These are phyloP conservation scores for Mortierella alpina DNA, from an alignment of 192 early-diverging fungal genomes.

Conservation along the genomic window DNA sequence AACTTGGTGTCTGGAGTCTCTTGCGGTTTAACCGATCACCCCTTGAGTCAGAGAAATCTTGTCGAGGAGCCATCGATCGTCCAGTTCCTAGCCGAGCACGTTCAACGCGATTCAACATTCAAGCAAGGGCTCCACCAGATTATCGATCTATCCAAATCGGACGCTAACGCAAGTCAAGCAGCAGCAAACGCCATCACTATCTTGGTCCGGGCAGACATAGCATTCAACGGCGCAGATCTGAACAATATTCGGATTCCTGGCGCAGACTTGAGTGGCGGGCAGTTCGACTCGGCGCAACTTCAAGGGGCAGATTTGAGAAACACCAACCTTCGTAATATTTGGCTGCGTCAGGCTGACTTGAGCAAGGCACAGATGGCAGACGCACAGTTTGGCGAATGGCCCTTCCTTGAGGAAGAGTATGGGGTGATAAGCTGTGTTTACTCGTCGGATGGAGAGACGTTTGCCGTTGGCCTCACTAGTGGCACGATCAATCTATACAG, in stretches of 20 bases:
- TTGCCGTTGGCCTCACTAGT: too few species aligned
- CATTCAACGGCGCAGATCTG: slow-evolving; percentile 1
- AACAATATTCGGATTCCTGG: slow-evolving; percentile 1
- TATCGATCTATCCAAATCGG: not conserved
- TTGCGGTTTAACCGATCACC: too few species aligned
- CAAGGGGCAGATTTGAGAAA: slow-evolving; percentile 6
- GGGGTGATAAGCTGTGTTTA: too few species aligned
- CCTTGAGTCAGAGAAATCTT: not conserved
- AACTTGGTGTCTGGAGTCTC: too few species aligned
- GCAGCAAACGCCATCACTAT: slow-evolving; percentile 14
- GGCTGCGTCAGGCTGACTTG: slow-evolving; percentile 1
- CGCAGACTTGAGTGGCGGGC: too few species aligned
- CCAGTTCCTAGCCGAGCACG: slow-evolving; percentile 7
- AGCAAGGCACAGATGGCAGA: too few species aligned
- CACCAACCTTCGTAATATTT: not conserved
- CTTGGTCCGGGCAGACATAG: not conserved
- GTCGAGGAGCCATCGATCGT: slow-evolving; percentile 6
- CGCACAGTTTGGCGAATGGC: too few species aligned
- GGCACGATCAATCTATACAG: too few species aligned
- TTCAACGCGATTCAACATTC: not conserved
- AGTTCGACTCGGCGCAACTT: slow-evolving; percentile 5
- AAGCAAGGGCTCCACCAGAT: not conserved
- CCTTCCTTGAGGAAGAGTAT: too few species aligned
- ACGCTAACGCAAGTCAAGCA: not conserved
- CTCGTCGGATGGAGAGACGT: too few species aligned